Evolutionary conservation across 2,329 filamentous ascomycete genomes (phyloP), one percentile per base, ranked within the genome.

Genomic region (Hypocreales sp.): DNA sequence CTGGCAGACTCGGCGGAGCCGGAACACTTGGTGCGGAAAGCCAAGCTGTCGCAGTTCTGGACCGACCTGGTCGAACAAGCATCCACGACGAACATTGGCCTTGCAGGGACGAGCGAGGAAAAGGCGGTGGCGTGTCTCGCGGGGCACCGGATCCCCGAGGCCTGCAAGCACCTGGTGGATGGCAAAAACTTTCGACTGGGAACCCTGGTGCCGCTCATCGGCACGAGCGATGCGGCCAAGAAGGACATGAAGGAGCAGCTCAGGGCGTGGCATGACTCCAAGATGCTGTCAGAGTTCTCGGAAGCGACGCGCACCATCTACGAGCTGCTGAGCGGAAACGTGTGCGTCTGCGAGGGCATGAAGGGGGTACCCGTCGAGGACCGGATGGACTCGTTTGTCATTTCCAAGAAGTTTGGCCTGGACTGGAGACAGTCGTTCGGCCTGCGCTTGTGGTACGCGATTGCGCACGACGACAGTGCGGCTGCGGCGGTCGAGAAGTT

Each of bases 381-480:
- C 51, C 75, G 79, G 24, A 67, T 78, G 21, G 67, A 75, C 10
- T 77, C 77, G 0, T 93, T 98, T 45, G 66, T 74, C 29, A 80
- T 98, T 37, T 80, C 83, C 1, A 68, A 79, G 41, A 75, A 76
- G 25, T 98, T 94, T 47, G 72, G 72, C 5, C 62, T 98, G 20
- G 80, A 92, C 47, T 98, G 90, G 90, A 76, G 82, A 48, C 86
- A 92, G 45, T 77, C 86, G 1, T 93, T 98, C 50, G 87, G 82
- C 8, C 64, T 98, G 26, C 74, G 86, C 23, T 61, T 98, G 2
- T 95, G 84, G 80, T 98, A 93, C 48, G 76, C 75, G 24, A 79
- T 74, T 22, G 63, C 69, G 3, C 60, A 68, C 19, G 63, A 73
- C 21, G 78, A 84, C 24, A 66, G 72, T 20, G 63, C 94, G 23